Conservation (phyloP, 768 basidiomycete species). For the Suillus bovinus region DNA sequence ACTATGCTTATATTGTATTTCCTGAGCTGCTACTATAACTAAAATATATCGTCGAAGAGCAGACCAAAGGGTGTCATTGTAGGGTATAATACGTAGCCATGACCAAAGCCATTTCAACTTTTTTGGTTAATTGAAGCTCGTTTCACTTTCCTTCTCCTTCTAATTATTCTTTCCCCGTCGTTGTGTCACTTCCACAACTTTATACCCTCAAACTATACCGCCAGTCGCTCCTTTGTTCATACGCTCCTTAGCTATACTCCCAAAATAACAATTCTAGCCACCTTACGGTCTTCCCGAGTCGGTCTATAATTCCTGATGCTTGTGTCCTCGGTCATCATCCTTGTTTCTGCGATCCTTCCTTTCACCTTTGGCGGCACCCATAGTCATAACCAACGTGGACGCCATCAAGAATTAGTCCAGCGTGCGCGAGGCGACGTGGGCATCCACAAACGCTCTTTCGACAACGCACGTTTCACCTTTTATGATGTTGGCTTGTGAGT, state of each 20-base stretch:
- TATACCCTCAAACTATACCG: not conserved
- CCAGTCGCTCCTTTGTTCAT: not conserved
- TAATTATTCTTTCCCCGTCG: not conserved
- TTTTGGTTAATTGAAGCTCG: not conserved
- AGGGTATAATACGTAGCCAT: not conserved
- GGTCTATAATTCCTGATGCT: slow-evolving; percentile 16
- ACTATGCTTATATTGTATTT: no score
- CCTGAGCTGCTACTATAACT: no score
- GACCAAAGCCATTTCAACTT: not conserved
- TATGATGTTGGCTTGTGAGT: slow-evolving; percentile 54
- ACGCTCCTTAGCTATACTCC: not conserved
- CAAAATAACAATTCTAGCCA: not conserved
- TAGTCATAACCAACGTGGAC: slow-evolving; percentile 24
- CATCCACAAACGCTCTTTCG: slow-evolving; percentile 36
- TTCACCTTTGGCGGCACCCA: slow-evolving; percentile 33
- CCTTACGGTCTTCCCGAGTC: no score
- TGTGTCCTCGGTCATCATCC: slow-evolving; percentile 32
- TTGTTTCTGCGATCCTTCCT: slow-evolving; percentile 35
- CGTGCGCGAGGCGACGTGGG: slow-evolving; percentile 41
- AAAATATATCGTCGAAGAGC: no score
- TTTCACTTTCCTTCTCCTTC: not conserved
- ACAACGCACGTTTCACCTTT: slow-evolving; percentile 47
- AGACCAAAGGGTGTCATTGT: no score
- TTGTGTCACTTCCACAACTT: not conserved
- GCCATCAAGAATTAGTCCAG: slow-evolving; percentile 48